Evolutionary conservation across 2,329 filamentous ascomycete genomes (phyloP), one percentile per base, ranked within the genome.

Genomic region (Aureobasidium mangrovei): DNA sequence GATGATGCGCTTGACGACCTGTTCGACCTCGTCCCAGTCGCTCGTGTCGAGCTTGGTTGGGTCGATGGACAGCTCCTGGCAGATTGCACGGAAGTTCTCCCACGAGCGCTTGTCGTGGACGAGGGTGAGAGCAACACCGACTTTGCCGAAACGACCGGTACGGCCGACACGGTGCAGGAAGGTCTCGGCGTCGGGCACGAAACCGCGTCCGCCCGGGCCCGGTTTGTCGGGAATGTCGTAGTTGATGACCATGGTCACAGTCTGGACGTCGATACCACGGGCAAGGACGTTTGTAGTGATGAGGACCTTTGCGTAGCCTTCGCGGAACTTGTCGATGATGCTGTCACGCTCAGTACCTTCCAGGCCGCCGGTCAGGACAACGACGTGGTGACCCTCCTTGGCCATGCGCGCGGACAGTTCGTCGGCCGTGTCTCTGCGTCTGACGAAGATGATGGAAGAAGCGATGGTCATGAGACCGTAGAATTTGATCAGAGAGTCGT

Each of bases 121-220:
- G 63, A 98, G 96, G 60, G 86, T 94, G 67, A 98, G 91, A 56
- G 88, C 91, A 62, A 97, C 93, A 65, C 93, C 93, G 33, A 97
- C 90, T 69, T 91, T 91, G 55, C 93, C 93, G 64, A 98, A 98
- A 61, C 93, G 88, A 60, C 93, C 93, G 10, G 93, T 98, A 66
- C 93, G 89, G 58, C 93, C 93, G 63, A 98, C 98, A 67, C 93
- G 87, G 77, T 98, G 93, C 46, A 98, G 85, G 67, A 98, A 98
- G 0, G 93, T 98, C 74, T 97, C 91, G 44, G 84, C 84, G 66
- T 98, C 93, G 53, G 53, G 53, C 24, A 54, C 24, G 7, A 38
- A 46, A 32, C 43, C 42, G n/a, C 43, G 42, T 35, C 43, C 10
- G 91, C 86, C 32, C 84, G 65, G 43, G 35, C 85, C 85, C 26